Evolutionary conservation across 352 stramenopile species (phyloP), one percentile per base, ranked within the genome.

Genomic region (Globisporangium emineosum): DNA sequence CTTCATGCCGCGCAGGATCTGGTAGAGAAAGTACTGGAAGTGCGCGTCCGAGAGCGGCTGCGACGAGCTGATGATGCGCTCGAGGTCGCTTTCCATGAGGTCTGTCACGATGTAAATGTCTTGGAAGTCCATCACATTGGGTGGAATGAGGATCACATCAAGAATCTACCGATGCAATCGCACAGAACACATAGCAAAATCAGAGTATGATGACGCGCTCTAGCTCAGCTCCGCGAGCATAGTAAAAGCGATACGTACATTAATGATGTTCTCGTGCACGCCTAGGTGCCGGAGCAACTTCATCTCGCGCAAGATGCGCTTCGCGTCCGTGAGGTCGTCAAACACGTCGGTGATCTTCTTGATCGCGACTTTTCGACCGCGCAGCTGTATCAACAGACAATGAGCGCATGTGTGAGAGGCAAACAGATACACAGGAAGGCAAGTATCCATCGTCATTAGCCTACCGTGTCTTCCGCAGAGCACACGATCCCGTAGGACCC

Each of bases 331-430:
- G 43, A 98, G 79, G 67, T 97, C 89, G 43, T 94, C 77, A 63
- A 97, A 97, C n/a, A 94, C 87, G 69, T 97, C 86, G 3, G 86
- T 94, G 72, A 98, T 95, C 72, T 97, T 97, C 75, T 97, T 97
- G 66, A 97, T 97, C 29, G 90, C 88, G 42, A 96, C 86, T 65
- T 93, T 93, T 56, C 86, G 83, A 19, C 83, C 86, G 9, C 88
- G 86, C 5, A 95, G 54, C 88, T 96, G 58, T 30, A 62, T 4
- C 5, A 17, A 45, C 57, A 40, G 1, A 25, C 23, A 43, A 13
- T 42, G 7, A 47, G 23, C 21, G 40, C 40, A 17, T 7, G 17
- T 21, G 27, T 33, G 9, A 56, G 21, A 23, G 21, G 1, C 19
- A 10, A n/a, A 40, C 57, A 17, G 13, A 45, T 19, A 55, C 29